Evolutionary conservation across 345 rosid genomes (phyloP).

Genomic region (Balakata baccata): DNA sequence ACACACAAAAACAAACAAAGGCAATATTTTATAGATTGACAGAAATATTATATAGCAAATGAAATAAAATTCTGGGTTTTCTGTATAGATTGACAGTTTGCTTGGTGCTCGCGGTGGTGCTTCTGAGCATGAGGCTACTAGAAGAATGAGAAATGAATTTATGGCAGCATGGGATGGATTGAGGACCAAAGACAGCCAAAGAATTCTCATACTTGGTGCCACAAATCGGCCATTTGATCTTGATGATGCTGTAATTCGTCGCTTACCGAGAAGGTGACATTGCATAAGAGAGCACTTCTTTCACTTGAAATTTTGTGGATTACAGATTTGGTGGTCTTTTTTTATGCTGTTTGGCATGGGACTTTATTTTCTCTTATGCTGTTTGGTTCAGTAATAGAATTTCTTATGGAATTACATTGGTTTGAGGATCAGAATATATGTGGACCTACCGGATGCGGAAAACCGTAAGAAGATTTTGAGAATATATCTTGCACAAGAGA

Average conservation of each 20-base stretch:
- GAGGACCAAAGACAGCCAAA: conserved; percentile 90
- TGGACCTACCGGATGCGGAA: conserved; percentile 90
- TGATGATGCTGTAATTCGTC: conserved; percentile 96
- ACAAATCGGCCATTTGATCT: conserved; percentile 99
- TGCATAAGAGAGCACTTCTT: background rate
- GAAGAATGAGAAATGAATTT: conserved; percentile 98
- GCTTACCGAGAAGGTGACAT: conserved; percentile 88
- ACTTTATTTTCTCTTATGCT: conserved; percentile 2
- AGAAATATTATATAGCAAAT: no score
- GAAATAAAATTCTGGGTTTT: no score
- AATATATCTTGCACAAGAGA: conserved; percentile 72
- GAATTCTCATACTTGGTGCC: conserved; percentile 95
- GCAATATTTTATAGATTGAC: no score
- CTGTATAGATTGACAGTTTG: conserved; percentile 79
- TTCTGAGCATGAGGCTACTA: conserved; percentile 90
- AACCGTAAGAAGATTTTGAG: conserved; percentile 81
- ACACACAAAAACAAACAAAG: no score
- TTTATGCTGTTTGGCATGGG: background rate
- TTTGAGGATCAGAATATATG: conserved; percentile 61
- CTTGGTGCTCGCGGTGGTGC: conserved; percentile 98
- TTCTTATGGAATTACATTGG: conserved; percentile 19
- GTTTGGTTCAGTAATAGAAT: background rate
- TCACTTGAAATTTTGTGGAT: background rate
- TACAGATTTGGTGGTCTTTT: background rate
- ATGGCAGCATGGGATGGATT: conserved; percentile 99